Conservation (phyloP, 1,139 yeast species). For the Pichia sp. region DNA sequence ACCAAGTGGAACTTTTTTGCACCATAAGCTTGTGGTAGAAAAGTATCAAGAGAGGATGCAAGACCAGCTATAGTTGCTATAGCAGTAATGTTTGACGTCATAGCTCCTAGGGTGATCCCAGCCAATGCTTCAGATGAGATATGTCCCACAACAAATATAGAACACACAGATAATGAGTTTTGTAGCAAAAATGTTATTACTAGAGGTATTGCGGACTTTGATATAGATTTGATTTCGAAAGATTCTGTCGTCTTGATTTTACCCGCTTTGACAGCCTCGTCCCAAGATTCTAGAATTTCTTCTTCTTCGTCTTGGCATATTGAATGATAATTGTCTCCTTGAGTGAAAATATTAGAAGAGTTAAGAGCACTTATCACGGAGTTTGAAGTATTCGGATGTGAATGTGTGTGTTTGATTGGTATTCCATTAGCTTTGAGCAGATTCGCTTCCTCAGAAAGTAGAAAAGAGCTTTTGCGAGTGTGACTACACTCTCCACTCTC, state of each 20-base stretch:
- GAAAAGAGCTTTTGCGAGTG: constrained; percentile 6
- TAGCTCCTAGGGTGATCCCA: constrained; percentile 56
- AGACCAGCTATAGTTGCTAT: constrained; percentile 53
- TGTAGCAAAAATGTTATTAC: constrained; percentile 49
- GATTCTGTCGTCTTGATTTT: constrained; percentile 24
- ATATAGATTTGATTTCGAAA: constrained; percentile 36
- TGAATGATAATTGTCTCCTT: not conserved
- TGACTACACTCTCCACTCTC: constrained; percentile 7
- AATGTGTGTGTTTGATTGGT: constrained; percentile 17
- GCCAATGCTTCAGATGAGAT: constrained; percentile 52
- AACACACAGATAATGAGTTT: constrained; percentile 49
- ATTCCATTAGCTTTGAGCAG: constrained; percentile 23
- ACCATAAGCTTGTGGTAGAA: constrained; percentile 56
- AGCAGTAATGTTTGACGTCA: constrained; percentile 55
- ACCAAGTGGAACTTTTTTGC: constrained; percentile 46
- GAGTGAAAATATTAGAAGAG: not conserved
- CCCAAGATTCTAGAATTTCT: constrained; percentile 28
- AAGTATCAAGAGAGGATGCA: constrained; percentile 51
- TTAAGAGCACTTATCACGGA: not conserved
- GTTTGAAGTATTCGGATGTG: no score
- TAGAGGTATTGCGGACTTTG: constrained; percentile 43
- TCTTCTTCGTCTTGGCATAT: constrained; percentile 15
- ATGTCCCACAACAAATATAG: constrained; percentile 54
- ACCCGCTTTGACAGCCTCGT: constrained; percentile 29
- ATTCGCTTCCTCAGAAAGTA: constrained; percentile 25